These are phyloP conservation scores for Populus pruinosa DNA, from an alignment of 345 rosid genomes.

Conservation along the genomic window DNA sequence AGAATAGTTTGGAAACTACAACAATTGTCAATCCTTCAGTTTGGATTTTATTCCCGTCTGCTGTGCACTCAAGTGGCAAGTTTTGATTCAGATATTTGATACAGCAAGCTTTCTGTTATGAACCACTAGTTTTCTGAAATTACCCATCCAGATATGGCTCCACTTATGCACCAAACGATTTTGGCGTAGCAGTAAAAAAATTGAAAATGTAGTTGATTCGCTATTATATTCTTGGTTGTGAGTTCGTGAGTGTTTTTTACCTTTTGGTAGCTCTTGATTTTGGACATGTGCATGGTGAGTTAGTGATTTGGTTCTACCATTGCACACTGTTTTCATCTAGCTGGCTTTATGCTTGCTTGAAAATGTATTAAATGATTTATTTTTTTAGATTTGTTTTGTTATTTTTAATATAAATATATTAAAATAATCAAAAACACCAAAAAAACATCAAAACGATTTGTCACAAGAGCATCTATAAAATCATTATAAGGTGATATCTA, in stretches of 20 bases:
- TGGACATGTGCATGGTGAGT: neutral
- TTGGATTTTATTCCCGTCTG: neutral
- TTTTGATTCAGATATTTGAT: neutral
- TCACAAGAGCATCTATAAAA: too few species aligned
- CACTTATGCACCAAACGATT: neutral
- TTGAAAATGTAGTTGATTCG: neutral
- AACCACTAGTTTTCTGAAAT: neutral
- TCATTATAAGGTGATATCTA: too few species aligned
- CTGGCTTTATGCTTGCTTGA: neutral
- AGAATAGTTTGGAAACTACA: neutral
- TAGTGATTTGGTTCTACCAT: neutral
- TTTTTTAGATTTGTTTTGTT: too few species aligned
- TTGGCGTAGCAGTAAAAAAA: neutral
- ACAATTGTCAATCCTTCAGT: neutral
- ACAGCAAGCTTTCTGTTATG: neutral
- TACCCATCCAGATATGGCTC: neutral
- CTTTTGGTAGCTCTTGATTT: neutral
- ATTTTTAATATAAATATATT: too few species aligned
- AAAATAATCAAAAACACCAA: too few species aligned
- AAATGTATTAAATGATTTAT: too few species aligned
- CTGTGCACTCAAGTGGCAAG: neutral
- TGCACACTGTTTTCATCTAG: neutral
- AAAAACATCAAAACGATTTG: neutral
- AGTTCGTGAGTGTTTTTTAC: neutral
- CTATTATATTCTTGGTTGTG: neutral